These are phyloP conservation scores for Artemisia tridentata DNA, from an alignment of 129 eudicot genomes.

Conservation along the genomic window DNA sequence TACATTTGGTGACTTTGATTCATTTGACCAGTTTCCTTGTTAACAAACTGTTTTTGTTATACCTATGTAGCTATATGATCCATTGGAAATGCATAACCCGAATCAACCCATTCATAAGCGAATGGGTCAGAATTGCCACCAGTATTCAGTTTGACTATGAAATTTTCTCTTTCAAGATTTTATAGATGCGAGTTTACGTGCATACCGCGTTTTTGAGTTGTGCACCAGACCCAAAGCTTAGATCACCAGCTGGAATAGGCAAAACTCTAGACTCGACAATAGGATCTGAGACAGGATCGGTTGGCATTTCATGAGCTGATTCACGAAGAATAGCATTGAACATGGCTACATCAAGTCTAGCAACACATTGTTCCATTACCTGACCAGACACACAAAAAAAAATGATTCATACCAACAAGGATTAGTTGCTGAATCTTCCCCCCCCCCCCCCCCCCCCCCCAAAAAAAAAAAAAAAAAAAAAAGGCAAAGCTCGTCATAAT, in stretches of 20 bases:
- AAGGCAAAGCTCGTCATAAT: background rate
- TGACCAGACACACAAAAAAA: constrained; percentile 7
- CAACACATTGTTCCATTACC: constrained; percentile 97
- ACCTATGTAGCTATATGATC: background rate
- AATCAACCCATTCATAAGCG: background rate
- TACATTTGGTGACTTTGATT: background rate
- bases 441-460: too few species aligned
- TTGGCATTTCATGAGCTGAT: constrained; percentile 89
- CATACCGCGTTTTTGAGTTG: constrained; percentile 92
- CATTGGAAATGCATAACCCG: background rate
- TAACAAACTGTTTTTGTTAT: background rate
- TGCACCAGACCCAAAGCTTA: constrained; percentile 97
- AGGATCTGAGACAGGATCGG: constrained; percentile 98
- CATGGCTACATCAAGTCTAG: constrained; percentile 97
- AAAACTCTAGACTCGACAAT: constrained; percentile 82
- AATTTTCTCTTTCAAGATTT: background rate
- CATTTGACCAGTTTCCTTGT: background rate
- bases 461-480: too few species aligned
- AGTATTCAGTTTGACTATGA: background rate
- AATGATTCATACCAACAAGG: background rate
- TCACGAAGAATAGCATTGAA: constrained; percentile 97
- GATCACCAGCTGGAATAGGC: constrained; percentile 95
- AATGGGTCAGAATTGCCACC: background rate
- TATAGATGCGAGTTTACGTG: constrained; percentile 6
- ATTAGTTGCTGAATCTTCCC: background rate